Evolutionary conservation across 1,139 yeast genomes (phyloP), one percentile per base, ranked within the genome.

Genomic region (Hemisphaericaspora xylanilytica): DNA sequence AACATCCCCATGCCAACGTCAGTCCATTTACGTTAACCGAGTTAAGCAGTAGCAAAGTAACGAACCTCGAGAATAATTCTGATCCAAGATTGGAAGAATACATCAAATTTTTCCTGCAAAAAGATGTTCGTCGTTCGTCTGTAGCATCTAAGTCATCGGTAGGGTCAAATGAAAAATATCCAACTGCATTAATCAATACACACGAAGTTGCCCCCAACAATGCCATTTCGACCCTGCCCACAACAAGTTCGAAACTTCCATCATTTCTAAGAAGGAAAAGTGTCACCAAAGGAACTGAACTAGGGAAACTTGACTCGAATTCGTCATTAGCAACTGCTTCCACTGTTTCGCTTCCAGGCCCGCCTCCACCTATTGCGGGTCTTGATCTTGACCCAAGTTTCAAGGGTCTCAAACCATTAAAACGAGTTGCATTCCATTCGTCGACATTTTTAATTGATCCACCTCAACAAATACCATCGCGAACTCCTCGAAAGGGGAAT

Each of bases 381-480:
- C 32, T 42, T 11, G 52, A 50, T n/a, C 37, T 35, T 16, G 43
- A 47, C 22, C 60, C 65, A 2, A 60, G 59, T 36, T 61, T 61
- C 29, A 44, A 51, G 24, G 52, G 51, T 27, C 43, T 59, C 25
- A 67, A 64, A 41, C 73, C 82, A 3, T 63, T 85, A 55, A 80
- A 79, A 51, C 68, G 85, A 48, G 92, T 85, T 16, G 81, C 87
- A 0, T 85, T 85, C 58, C 87, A 85, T 36, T 72, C 82, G 15
- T 78, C 81, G 22, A 83, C 88, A 0, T 85, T 84, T 53, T 75
- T 80, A 42, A 80, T 81, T 42, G 86, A 80, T 48, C 87, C 87
- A 0, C 87, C 86, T 1, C 87, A 81, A 47, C 86, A 80, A 45
- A 80, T 81, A 25, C 84, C 85, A 8, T 75, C 83, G 7, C 63